Evolutionary conservation across 352 stramenopile genomes (phyloP), one percentile per base, ranked within the genome.

Genomic region (Phytophthora sansomeana): DNA sequence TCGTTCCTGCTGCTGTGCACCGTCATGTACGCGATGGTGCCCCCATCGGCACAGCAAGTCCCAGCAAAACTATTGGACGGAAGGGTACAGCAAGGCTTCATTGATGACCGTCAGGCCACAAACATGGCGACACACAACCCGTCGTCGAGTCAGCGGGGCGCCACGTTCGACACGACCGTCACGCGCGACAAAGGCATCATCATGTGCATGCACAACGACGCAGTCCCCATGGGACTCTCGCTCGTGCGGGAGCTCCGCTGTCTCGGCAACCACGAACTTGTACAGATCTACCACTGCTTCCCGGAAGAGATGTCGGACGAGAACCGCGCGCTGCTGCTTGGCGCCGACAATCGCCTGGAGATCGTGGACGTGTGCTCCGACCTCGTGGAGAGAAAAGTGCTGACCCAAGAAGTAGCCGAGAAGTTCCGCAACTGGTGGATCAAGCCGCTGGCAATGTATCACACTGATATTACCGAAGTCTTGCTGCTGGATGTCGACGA

Each of bases 201-300:
- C 39, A 70, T 87, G 36, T 78, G 67, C 21, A 72, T 87, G 33
- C 69, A 83, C 62, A 70, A 87, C 39, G 61, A 58, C 17, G 70
- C 77, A 28, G 52, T 77, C 8, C 24, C 67, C 8, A 77, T 87
- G 63, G 78, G 76, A 2, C 16, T 80, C 7, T 83, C 76, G 35
- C 72, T 85, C 38, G 81, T 85, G 24, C 59, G 62, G 1, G 76
- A 87, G 41, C 50, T 87, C 26, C 78, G 78, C 19, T 83, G 76
- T 29, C 58, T 83, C 11, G 75, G 75, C 13, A 85, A 85, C 47
- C 49, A 63, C 9, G 74, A 85, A 54, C 57, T 81, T 16, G 56
- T 87, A 13, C 76, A 87, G 52, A 52, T 87, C 13, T 87, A 85
- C 53, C 74, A 83, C 58, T 87, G 78, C 63, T 69, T 84, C 8